phyloP scores from a whole-genome alignment of 2,329 filamentous ascomycete species.

The Colletotrichum plurivorum region DNA sequence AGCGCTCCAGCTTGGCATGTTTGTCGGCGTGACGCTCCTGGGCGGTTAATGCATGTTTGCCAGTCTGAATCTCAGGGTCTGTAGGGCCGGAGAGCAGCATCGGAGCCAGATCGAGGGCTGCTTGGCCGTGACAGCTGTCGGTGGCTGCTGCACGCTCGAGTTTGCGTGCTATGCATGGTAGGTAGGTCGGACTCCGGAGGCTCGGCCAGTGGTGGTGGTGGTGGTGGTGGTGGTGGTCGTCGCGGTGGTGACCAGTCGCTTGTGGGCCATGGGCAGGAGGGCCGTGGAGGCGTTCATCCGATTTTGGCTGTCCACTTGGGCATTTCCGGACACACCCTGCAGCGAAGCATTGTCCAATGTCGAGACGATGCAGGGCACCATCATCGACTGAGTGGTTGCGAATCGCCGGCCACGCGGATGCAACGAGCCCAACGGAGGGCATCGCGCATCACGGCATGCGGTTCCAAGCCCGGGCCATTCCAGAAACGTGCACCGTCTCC shows the following conservation, averaged over 20 bases:
- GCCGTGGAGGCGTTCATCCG: constrained; percentile 15
- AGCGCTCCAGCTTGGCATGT: background rate
- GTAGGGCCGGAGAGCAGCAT: background rate
- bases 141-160: constrained; percentile 10
- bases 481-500: constrained; percentile 35
- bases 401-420: constrained; percentile 23
- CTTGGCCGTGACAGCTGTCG: constrained; percentile 7
- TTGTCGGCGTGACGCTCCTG: background rate
- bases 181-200: too few relatives aligned
- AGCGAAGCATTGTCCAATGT: constrained; percentile 26
- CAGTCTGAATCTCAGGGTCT: background rate
- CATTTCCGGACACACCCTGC: constrained; percentile 11
- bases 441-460: constrained; percentile 15
- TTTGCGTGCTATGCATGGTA: background rate
- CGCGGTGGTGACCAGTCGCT: too few relatives aligned
- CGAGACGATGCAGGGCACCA: constrained; percentile 20
- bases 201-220: too few relatives aligned
- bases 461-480: constrained; percentile 29
- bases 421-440: constrained; percentile 13
- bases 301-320: background rate
- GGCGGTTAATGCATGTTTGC: background rate
- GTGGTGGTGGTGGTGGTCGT: too few relatives aligned
- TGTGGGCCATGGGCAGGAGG: background rate
- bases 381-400: constrained; percentile 4
- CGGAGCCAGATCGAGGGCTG: background rate